Evolutionary conservation across 176 grass and related monocot genomes (phyloP).

Genomic region (Oryza glaberrima): DNA sequence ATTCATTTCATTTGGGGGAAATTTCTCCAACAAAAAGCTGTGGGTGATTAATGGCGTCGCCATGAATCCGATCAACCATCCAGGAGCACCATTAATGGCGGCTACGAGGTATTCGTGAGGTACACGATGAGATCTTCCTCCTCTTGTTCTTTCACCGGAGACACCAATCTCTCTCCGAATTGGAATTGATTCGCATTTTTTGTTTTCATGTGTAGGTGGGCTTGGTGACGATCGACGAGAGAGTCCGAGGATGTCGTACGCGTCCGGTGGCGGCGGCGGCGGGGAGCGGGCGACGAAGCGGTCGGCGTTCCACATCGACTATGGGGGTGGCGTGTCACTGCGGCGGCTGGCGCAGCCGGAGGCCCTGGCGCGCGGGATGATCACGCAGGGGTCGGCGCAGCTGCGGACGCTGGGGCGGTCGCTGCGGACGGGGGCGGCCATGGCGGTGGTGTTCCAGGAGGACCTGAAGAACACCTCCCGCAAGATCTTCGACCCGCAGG

Average conservation of each 20-base stretch:
- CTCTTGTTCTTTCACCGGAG: too few relatives aligned
- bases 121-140: neutral
- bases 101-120: conserved; percentile 58
- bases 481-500: conserved; percentile 90
- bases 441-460: conserved; percentile 86
- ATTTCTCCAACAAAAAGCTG: neutral
- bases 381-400: conserved; percentile 67
- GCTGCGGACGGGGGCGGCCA: conserved; percentile 66
- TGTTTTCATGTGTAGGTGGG: conserved; percentile 18
- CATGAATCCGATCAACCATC: neutral
- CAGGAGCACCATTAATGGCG: conserved; percentile 26
- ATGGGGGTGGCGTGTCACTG: conserved; percentile 30
- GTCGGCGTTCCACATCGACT: conserved; percentile 58
- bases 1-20: neutral
- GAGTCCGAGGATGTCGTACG: conserved; percentile 55
- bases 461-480: conserved; percentile 74
- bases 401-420: conserved; percentile 78
- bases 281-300: conserved; percentile 27
- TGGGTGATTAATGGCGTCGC: neutral
- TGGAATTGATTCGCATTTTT: neutral
- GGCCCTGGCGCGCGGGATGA: conserved; percentile 46
- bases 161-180: too few relatives aligned
- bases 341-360: conserved; percentile 53
- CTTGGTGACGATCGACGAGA: conserved; percentile 46
- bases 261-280: conserved; percentile 10